These are phyloP conservation scores for Penicillium tannophilum DNA, from an alignment of 495 filamentous ascomycete genomes.

Conservation along the genomic window DNA sequence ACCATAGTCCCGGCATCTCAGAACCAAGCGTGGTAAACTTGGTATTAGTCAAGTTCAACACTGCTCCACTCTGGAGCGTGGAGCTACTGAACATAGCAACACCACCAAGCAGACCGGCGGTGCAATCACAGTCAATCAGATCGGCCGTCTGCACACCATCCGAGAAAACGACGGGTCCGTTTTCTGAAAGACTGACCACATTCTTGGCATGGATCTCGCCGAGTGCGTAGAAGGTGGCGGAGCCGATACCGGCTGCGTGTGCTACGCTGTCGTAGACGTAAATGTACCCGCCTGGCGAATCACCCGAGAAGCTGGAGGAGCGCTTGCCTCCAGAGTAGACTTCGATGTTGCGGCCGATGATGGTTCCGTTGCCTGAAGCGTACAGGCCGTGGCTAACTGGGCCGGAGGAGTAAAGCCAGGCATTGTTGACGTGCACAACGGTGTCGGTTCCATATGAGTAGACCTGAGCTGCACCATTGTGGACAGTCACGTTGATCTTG, in stretches of 20 bases:
- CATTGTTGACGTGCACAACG: conserved; percentile 19
- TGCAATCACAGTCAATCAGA: conserved; percentile 14
- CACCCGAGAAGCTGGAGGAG: conserved; percentile 24
- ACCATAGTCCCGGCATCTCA: conserved; percentile 19
- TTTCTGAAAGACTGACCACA: conserved; percentile 17
- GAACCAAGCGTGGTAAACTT: conserved; percentile 15
- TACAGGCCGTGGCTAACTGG: conserved; percentile 23
- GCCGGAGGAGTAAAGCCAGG: conserved; percentile 25
- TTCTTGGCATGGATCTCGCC: conserved; percentile 15
- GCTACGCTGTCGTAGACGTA: conserved; percentile 24
- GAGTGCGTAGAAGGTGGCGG: conserved; percentile 23
- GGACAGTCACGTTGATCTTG: conserved; percentile 18
- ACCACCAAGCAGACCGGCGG: conserved; percentile 16
- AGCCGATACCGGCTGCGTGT: conserved; percentile 21
- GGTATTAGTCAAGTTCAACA: conserved; percentile 17
- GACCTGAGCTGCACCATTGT: conserved; percentile 19
- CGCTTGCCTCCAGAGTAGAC: conserved; percentile 23
- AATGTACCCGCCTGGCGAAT: conserved; percentile 17
- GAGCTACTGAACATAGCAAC: conserved; percentile 21
- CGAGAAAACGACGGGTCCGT: conserved; percentile 16
- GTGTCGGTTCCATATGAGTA: conserved; percentile 20
- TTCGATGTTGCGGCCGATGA: conserved; percentile 14
- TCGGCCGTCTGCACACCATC: conserved; percentile 15
- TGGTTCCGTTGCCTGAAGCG: conserved; percentile 23
- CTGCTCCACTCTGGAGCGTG: conserved; percentile 3